Base-by-base conservation (phyloP, 495 filamentous ascomycete species). In the Jackrogersella multiformis region DNA sequence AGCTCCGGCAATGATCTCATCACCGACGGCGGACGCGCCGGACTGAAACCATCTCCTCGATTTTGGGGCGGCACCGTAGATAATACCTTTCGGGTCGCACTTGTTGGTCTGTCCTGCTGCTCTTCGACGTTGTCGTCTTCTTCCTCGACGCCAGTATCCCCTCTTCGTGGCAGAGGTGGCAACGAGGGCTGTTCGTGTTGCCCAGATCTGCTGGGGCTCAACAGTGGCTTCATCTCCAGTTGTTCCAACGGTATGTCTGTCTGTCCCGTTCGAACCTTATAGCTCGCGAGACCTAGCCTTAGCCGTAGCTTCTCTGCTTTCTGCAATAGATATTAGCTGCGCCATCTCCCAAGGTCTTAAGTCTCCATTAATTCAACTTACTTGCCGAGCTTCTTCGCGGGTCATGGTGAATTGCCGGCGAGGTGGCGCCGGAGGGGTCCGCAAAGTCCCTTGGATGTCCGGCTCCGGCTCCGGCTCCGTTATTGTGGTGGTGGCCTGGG, bases 211-310 rank as follows among this genome's bases (percentile, higher is more conserved):
- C 1, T 41, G 1, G 24, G 16, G 7, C 30, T 12, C 5, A 52
- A 1, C 32, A 76, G 18, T 1, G 73, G 72, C 36, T 68, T 69
- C 54, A 64, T 44, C 42, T 80, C 68, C 16, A 83, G 72, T 16
- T 68, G 68, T 9, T 81, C 80, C 15, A 86, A 74, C 8, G 83
- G 81, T 9, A 84, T 74, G 54, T 83, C 76, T 5, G 78, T 78
- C 69, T 85, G 84, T 39, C 80, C 79, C 0, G 84, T 86, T 5
- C 74, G 77, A 20, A 86, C 77, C 67, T 85, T 86, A 73, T 86
- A 86, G 56, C 69, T 79, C 5, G 84, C 84, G 2, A 86, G 74
- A 1, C 80, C 72, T 18, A 86, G 76, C 21, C 84, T 78, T 2
- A 84, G 68, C n/a, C 81, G 80, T 42, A 86, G 65, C 58, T 73